These are phyloP conservation scores for Polytolypa hystricis DNA, from an alignment of 2,329 filamentous ascomycete genomes.

Conservation along the genomic window DNA sequence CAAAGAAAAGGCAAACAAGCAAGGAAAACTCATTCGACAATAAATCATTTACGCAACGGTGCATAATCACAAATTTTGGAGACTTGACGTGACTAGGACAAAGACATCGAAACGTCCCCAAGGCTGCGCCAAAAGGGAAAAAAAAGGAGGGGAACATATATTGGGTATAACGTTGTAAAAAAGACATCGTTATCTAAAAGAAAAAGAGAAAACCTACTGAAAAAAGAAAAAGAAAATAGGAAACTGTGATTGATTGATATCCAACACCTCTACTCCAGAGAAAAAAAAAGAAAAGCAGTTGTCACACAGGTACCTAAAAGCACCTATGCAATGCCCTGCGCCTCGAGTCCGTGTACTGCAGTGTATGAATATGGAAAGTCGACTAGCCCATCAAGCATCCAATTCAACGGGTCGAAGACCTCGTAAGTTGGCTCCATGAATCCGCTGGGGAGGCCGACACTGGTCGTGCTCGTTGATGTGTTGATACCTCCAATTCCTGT, in stretches of 20 bases:
- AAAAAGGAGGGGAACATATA: background rate
- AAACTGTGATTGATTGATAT: background rate
- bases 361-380: slow-evolving; percentile 64
- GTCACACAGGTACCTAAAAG: background rate
- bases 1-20: background rate
- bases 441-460: slow-evolving; percentile 26
- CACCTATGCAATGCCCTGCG: slow-evolving; percentile 26
- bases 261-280: background rate
- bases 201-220: background rate
- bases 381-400: slow-evolving; percentile 79
- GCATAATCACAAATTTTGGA: too few relatives aligned
- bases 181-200: background rate
- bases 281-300: too few relatives aligned
- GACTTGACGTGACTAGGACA: too few relatives aligned
- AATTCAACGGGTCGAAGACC: slow-evolving; percentile 85
- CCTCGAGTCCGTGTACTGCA: slow-evolving; percentile 41
- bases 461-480: slow-evolving; percentile 12
- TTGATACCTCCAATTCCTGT: slow-evolving; percentile 19
- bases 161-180: background rate
- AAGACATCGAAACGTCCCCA: too few relatives aligned
- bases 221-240: background rate
- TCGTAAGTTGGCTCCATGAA: slow-evolving; percentile 65
- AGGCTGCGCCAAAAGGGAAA: too few relatives aligned
- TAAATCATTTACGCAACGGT: too few relatives aligned
- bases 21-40: too few relatives aligned